phyloP scores from a whole-genome alignment of 2,329 filamentous ascomycete species.

The Albifimbria verrucaria region DNA sequence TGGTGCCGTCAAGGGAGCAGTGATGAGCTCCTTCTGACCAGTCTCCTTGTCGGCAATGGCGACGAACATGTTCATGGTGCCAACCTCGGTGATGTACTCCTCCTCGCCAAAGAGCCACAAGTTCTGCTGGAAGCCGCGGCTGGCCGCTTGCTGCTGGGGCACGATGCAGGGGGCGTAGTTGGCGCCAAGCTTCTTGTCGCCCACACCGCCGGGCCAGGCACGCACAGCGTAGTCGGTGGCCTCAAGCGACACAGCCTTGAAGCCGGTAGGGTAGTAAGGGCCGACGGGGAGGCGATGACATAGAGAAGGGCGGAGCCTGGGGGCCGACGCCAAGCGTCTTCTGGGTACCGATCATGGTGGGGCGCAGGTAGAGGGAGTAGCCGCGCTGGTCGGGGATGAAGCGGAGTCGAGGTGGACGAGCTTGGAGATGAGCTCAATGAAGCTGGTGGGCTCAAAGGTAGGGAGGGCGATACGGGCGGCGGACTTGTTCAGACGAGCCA shows the following conservation, averaged over 20 bases:
- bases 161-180: constrained; percentile 99
- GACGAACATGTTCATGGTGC: constrained; percentile 98
- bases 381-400: constrained; percentile 86
- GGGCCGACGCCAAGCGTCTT: constrained; percentile 87
- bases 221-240: constrained; percentile 95
- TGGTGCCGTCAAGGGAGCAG: constrained; percentile 97
- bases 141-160: constrained; percentile 89
- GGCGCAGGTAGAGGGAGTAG: constrained; percentile 93
- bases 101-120: constrained; percentile 96
- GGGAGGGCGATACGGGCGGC: constrained; percentile 88
- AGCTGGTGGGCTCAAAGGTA: constrained; percentile 69
- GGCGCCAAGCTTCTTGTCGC: constrained; percentile 96
- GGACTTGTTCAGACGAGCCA: constrained; percentile 90
- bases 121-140: constrained; percentile 94
- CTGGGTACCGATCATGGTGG: constrained; percentile 97
- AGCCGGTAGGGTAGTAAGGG: constrained; percentile 96
- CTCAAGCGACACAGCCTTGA: constrained; percentile 94
- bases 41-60: constrained; percentile 82
- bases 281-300: constrained; percentile 96
- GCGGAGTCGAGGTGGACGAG: constrained; percentile 78
- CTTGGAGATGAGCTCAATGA: constrained; percentile 78
- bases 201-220: constrained; percentile 95
- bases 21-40: constrained; percentile 87
- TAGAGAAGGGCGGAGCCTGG: constrained; percentile 89
- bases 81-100: constrained; percentile 94